Percentiles rank a stretch among this genome's conserved stretches.
Evolutionary conservation across 2,329 filamentous ascomycete genomes (phyloP).

Genomic region (Ophiostoma ips): DNA sequence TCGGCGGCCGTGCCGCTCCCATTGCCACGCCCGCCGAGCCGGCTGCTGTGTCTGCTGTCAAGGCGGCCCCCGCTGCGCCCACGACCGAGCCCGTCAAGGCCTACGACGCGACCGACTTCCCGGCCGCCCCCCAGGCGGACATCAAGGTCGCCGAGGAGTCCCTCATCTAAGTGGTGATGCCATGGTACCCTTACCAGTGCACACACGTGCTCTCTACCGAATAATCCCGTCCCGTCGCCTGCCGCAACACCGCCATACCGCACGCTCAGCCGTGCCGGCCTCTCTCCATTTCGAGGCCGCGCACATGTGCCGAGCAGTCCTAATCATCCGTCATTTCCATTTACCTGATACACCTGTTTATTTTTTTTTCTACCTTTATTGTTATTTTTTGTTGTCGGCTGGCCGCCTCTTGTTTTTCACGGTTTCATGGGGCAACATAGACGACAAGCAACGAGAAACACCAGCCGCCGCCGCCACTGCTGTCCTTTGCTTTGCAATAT

Average conservation of each 20-base stretch:
- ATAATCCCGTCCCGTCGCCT: background rate
- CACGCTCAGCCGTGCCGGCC: background rate
- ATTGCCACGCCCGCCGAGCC: slow-evolving; percentile 20
- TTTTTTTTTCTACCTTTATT: background rate
- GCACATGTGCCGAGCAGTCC: background rate
- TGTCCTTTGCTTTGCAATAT: no score
- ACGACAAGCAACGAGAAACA: slow-evolving; percentile 9
- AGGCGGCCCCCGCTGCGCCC: slow-evolving; percentile 7
- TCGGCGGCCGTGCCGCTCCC: slow-evolving; percentile 35
- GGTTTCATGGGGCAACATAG: slow-evolving; percentile 10
- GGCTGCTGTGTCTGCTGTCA: background rate
- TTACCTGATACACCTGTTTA: background rate
- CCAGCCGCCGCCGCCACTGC: slow-evolving; percentile 1
- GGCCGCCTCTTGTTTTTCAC: slow-evolving; percentile 8
- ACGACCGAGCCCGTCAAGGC: slow-evolving; percentile 16
- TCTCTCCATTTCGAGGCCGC: background rate
- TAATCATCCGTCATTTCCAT: background rate
- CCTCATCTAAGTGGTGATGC: slow-evolving; percentile 8
- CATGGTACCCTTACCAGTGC: no score
- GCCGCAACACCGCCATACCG: background rate
- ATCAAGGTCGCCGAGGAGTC: slow-evolving; percentile 27
- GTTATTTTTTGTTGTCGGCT: slow-evolving; percentile 8
- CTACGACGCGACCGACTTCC: slow-evolving; percentile 34
- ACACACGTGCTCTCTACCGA: no score
- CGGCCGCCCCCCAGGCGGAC: slow-evolving; percentile 29